Conservation (phyloP, 176 grass and related monocot genomes). For the Chloris gayana region DNA sequence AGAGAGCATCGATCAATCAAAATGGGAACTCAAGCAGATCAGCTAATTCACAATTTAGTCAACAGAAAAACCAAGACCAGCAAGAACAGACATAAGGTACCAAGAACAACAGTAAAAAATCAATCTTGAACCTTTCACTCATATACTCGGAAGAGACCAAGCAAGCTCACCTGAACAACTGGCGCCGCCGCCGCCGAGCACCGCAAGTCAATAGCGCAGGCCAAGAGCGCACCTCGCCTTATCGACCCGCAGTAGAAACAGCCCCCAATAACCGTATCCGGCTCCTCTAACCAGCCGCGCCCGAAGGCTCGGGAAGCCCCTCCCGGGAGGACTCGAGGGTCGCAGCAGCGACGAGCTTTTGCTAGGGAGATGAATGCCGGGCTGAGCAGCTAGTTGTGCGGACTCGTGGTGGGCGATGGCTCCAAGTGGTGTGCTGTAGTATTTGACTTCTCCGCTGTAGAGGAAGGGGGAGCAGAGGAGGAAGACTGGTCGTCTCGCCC, state of each 20-base stretch:
- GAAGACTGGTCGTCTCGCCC: background rate
- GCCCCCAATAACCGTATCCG: background rate
- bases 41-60: background rate
- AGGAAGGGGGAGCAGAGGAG: background rate
- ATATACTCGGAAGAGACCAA: background rate
- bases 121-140: background rate
- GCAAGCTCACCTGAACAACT: slow-evolving; percentile 37
- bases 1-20: background rate
- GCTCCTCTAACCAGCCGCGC: background rate
- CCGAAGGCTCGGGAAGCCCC: slow-evolving; percentile 12
- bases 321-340: too few species aligned
- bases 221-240: too few species aligned
- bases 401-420: too few species aligned
- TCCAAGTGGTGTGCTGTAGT: slow-evolving; percentile 14
- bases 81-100: background rate
- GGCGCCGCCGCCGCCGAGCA: background rate
- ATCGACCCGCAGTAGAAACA: background rate
- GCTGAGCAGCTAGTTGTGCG: background rate
- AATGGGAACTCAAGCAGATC: background rate
- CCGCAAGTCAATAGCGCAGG: background rate
- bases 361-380: background rate
- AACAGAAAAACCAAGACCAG: background rate
- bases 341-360: slow-evolving; percentile 22
- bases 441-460: slow-evolving; percentile 37
- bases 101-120: background rate